phyloP scores from a whole-genome alignment of 2,329 filamentous ascomycete genomes.

The Monosporascus ibericus region DNA sequence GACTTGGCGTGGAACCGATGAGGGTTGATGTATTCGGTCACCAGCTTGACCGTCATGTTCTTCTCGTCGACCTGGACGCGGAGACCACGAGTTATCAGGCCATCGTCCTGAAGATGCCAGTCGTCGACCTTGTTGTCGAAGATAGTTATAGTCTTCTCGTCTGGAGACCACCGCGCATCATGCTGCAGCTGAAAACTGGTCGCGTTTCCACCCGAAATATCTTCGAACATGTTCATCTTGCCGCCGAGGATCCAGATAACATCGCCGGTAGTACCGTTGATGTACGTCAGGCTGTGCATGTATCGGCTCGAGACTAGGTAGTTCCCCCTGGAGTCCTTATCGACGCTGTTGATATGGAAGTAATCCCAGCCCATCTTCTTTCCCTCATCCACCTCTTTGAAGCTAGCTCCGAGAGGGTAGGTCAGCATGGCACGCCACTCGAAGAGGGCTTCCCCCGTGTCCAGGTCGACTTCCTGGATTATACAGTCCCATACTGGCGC shows the following conservation, averaged over 20 bases:
- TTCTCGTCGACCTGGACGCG: slow-evolving; percentile 29
- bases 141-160: slow-evolving; percentile 30
- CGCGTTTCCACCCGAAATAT: slow-evolving; percentile 33
- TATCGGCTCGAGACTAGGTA: slow-evolving; percentile 37
- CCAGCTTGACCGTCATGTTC: slow-evolving; percentile 28
- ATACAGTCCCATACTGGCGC: slow-evolving; percentile 37
- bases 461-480: slow-evolving; percentile 40
- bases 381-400: slow-evolving; percentile 34
- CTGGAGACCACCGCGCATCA: slow-evolving; percentile 38
- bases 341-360: slow-evolving; percentile 50
- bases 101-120: slow-evolving; percentile 20
- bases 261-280: slow-evolving; percentile 35
- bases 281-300: slow-evolving; percentile 33
- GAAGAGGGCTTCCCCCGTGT: slow-evolving; percentile 36
- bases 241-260: slow-evolving; percentile 48
- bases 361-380: slow-evolving; percentile 39
- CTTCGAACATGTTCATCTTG: slow-evolving; percentile 33
- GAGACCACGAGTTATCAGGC: slow-evolving; percentile 14
- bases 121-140: slow-evolving; percentile 37
- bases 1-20: slow-evolving; percentile 33
- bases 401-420: not conserved
- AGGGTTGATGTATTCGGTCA: slow-evolving; percentile 31
- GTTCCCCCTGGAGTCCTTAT: slow-evolving; percentile 40
- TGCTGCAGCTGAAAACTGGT: slow-evolving; percentile 47
- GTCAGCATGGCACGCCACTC: slow-evolving; percentile 31